phyloP scores from a whole-genome alignment of 805 yeast species.

The Hermanozyma aechmeae region DNA sequence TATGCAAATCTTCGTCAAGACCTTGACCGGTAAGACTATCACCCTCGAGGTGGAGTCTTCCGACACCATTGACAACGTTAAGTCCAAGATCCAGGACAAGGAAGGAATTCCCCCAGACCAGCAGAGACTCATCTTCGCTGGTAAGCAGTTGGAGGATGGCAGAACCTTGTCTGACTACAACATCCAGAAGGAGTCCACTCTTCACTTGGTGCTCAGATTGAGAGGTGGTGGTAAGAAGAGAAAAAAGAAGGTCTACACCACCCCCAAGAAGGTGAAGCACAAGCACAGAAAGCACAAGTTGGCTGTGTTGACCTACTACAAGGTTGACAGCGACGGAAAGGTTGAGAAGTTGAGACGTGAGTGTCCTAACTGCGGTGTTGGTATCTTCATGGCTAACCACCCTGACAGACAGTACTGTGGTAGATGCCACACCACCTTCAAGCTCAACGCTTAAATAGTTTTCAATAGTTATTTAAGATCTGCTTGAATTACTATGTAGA shows the following conservation, averaged over 20 bases:
- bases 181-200: slow-evolving; percentile 99
- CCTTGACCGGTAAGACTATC: slow-evolving; percentile 98
- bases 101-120: slow-evolving; percentile 99
- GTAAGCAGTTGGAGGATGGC: slow-evolving; percentile 99
- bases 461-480: no score
- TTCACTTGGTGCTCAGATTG: slow-evolving; percentile 92
- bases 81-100: slow-evolving; percentile 97
- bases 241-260: slow-evolving; percentile 99
- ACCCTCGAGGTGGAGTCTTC: slow-evolving; percentile 98
- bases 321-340: slow-evolving; percentile 97
- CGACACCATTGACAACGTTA: slow-evolving; percentile 97
- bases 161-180: slow-evolving; percentile 98
- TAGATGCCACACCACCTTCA: slow-evolving; percentile 95
- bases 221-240: slow-evolving; percentile 94
- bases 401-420: slow-evolving; percentile 99
- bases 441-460: no score
- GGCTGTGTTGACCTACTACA: slow-evolving; percentile 98
- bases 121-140: slow-evolving; percentile 99
- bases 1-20: slow-evolving; percentile 98
- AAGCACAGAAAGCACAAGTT: slow-evolving; percentile 99
- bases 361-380: slow-evolving; percentile 97
- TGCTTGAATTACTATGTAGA: no score
- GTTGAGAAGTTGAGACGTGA: slow-evolving; percentile 98
- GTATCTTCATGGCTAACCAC: slow-evolving; percentile 99
- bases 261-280: slow-evolving; percentile 99